phyloP scores from a whole-genome alignment of 2,329 filamentous ascomycete genomes.

The Colletotrichum higginsianum region DNA sequence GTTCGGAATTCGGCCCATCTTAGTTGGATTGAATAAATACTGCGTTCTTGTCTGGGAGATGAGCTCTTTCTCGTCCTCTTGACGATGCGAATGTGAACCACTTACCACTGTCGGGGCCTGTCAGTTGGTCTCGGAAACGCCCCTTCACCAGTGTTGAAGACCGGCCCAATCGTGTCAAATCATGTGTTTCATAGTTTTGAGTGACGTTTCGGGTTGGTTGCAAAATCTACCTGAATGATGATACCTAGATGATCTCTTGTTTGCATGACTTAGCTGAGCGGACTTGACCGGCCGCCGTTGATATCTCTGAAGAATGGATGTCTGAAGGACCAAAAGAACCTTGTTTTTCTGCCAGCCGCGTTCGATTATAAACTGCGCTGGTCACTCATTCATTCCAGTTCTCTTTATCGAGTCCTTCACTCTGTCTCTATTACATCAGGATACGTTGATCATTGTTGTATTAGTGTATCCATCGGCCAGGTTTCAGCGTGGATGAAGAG shows the following conservation, averaged over 20 bases:
- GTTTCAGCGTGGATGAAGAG: background rate
- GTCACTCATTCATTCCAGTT: background rate
- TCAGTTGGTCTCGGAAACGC: background rate
- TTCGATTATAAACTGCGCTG: background rate
- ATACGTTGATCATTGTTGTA: background rate
- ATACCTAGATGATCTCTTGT: slow-evolving; percentile 49
- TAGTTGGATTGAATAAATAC: slow-evolving; percentile 20
- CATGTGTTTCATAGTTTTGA: slow-evolving; percentile 2
- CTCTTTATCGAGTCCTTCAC: background rate
- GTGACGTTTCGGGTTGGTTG: background rate
- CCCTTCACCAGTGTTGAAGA: background rate
- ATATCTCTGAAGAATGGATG: slow-evolving; percentile 50
- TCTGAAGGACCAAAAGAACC: slow-evolving; percentile 44
- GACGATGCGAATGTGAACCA: background rate
- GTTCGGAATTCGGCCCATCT: slow-evolving; percentile 22
- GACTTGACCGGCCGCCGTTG: slow-evolving; percentile 43
- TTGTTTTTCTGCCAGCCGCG: background rate
- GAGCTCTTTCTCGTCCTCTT: background rate
- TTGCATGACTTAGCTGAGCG: slow-evolving; percentile 55
- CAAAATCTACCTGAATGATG: background rate
- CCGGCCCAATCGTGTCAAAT: background rate
- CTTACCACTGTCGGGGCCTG: background rate
- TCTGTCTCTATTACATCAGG: background rate
- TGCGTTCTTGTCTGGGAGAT: background rate
- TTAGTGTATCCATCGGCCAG: background rate